A percentile compares a stretch with the other conserved stretches of the same genome.
Conservation (phyloP, 306 rosid genomes). For the Malus sieversii region DNA sequence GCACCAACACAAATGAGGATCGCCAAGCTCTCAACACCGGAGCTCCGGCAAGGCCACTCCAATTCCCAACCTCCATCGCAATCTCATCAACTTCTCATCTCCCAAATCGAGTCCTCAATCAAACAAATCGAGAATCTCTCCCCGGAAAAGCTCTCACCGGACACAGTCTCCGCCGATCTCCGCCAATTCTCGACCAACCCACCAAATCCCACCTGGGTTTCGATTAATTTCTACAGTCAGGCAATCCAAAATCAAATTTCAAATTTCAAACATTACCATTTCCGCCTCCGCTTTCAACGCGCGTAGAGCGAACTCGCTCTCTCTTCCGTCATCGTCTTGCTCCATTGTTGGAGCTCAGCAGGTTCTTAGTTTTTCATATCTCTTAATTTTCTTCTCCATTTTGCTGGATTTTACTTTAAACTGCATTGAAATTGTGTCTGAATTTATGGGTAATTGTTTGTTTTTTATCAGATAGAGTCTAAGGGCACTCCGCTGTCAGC, state of each 20-base stretch:
- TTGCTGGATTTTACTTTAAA: background rate
- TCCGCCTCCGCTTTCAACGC: slow-evolving; percentile 18
- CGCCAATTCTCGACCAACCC: slow-evolving; percentile 24
- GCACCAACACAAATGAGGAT: slow-evolving; percentile 50
- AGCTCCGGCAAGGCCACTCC: slow-evolving; percentile 19
- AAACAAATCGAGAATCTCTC: slow-evolving; percentile 48
- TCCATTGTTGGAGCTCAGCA: slow-evolving; percentile 34
- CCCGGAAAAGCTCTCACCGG: slow-evolving; percentile 21
- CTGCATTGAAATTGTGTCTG: background rate
- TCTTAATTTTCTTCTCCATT: background rate
- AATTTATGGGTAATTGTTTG: background rate
- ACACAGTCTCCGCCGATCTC: slow-evolving; percentile 36
- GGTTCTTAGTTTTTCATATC: slow-evolving; percentile 8
- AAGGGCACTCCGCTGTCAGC: slow-evolving; percentile 34
- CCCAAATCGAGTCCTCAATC: slow-evolving; percentile 52
- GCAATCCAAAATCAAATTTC: too few relatives aligned
- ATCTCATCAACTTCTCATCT: slow-evolving; percentile 23
- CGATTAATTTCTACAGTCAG: too few relatives aligned
- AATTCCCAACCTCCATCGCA: slow-evolving; percentile 25
- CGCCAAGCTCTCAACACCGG: slow-evolving; percentile 59
- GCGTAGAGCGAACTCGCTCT: slow-evolving; percentile 21
- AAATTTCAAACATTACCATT: background rate
- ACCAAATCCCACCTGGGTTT: too few relatives aligned
- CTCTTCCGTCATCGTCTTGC: slow-evolving; percentile 13
- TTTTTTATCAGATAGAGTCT: slow-evolving; percentile 43